Evolutionary conservation across 2,329 filamentous ascomycete genomes (phyloP).

Genomic region (Ophiosphaerella herpotricha): DNA sequence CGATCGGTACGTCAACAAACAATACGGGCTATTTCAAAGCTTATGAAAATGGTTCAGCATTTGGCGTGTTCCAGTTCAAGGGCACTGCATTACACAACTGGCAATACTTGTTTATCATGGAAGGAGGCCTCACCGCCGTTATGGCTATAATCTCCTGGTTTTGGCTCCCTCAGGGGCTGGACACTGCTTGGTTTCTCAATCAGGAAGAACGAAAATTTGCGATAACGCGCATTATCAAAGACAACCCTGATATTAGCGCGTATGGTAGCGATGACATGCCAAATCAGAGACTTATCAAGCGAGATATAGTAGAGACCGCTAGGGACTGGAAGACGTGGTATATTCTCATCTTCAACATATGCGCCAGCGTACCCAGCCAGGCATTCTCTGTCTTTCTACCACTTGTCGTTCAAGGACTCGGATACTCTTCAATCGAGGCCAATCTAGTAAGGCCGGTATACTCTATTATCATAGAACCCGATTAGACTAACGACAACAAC

Average conservation of each 20-base stretch:
- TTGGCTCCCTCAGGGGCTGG: constrained; percentile 32
- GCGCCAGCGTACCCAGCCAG: constrained; percentile 49
- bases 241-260: constrained; percentile 9
- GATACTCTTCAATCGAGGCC: constrained; percentile 21
- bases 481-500: not conserved
- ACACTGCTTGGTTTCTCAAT: constrained; percentile 47
- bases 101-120: constrained; percentile 54
- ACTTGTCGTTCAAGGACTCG: constrained; percentile 50
- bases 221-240: constrained; percentile 17
- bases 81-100: constrained; percentile 51
- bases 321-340: constrained; percentile 31
- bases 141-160: constrained; percentile 32
- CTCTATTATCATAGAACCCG: not conserved
- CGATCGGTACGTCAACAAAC: constrained; percentile 30
- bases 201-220: constrained; percentile 24
- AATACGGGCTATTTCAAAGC: no score
- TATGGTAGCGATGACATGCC: constrained; percentile 1
- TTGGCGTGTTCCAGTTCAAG: constrained; percentile 54
- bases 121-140: constrained; percentile 43
- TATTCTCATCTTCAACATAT: constrained; percentile 44
- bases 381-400: constrained; percentile 51
- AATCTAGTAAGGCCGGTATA: constrained; percentile 15
- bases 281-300: constrained; percentile 14
- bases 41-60: constrained; percentile 18
- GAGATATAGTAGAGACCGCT: constrained; percentile 22